Evolutionary conservation across 176 grass and related monocot species (phyloP).

Genomic region (Carex myosuroides): DNA sequence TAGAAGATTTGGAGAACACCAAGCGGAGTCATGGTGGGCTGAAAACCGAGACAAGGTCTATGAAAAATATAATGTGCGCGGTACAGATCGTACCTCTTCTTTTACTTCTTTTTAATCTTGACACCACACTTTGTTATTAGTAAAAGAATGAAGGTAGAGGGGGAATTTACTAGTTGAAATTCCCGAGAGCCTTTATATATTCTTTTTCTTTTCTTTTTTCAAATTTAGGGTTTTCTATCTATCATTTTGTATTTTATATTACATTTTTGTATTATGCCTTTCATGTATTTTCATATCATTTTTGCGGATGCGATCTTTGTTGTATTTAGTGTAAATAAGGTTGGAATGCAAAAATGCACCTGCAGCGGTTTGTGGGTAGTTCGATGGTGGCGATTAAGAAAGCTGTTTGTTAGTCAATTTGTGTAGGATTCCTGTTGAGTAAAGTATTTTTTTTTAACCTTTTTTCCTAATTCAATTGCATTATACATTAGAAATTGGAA

Average conservation of each 20-base stretch:
- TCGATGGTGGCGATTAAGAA: not conserved
- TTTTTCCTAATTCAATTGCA: not conserved
- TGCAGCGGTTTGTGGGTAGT: not conserved
- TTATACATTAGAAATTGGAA: not conserved
- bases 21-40: conserved; percentile 89
- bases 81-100: conserved; percentile 53
- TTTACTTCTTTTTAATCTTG: conserved; percentile 35
- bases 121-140: not conserved
- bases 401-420: conserved; percentile 2
- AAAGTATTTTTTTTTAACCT: not conserved
- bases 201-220: not conserved
- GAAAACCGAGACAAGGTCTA: conserved; percentile 87
- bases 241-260: conserved; percentile 4
- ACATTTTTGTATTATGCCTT: not conserved
- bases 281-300: not conserved
- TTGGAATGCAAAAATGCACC: not conserved
- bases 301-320: not conserved
- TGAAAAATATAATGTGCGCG: conserved; percentile 69
- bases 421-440: not conserved
- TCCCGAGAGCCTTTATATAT: not conserved
- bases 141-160: not conserved
- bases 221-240: not conserved
- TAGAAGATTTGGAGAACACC: conserved; percentile 79
- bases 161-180: not conserved
- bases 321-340: conserved; percentile 25